Percentiles rank a stretch among this genome's conserved stretches.
phyloP scores from a whole-genome alignment of 2,329 filamentous ascomycete genomes.

The Aureobasidium sp. region DNA sequence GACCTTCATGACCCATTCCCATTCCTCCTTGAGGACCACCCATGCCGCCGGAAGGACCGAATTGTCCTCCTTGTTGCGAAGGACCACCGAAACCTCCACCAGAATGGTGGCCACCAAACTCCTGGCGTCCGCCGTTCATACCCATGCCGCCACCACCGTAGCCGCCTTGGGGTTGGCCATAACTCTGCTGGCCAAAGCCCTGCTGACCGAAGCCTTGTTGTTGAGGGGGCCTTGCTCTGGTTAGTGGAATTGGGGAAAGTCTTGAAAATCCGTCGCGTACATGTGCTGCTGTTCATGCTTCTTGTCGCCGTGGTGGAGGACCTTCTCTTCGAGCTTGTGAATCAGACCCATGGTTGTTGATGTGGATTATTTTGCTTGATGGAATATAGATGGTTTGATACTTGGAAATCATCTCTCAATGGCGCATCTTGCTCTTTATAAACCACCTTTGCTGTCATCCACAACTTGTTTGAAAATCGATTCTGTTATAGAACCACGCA shows the following conservation, averaged over 20 bases:
- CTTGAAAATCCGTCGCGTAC: not conserved
- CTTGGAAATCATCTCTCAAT: not conserved
- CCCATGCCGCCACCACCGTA: conserved; percentile 4
- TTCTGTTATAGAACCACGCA: not conserved
- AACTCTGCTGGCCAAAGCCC: not conserved
- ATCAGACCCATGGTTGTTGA: conserved; percentile 10
- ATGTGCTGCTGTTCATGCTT: conserved; percentile 1
- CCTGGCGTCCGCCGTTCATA: not conserved
- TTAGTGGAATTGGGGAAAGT: not conserved
- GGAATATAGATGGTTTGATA: not conserved
- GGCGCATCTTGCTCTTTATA: not conserved
- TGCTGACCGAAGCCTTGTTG: not conserved
- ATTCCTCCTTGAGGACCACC: not conserved
- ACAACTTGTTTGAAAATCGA: not conserved
- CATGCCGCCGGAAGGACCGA: not conserved
- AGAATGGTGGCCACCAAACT: not conserved
- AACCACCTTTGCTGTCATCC: not conserved
- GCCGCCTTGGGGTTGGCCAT: not conserved
- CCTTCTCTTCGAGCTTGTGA: conserved; percentile 13
- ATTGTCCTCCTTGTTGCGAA: not conserved
- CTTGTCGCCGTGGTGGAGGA: conserved; percentile 12
- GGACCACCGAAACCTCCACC: not conserved
- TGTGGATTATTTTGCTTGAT: not conserved
- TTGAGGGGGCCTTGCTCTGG: not conserved
- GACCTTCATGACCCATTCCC: not conserved